Percentiles rank a stretch among this genome's conserved stretches.
phyloP scores from a whole-genome alignment of 75 land plant genomes.

The Pinus taeda region DNA sequence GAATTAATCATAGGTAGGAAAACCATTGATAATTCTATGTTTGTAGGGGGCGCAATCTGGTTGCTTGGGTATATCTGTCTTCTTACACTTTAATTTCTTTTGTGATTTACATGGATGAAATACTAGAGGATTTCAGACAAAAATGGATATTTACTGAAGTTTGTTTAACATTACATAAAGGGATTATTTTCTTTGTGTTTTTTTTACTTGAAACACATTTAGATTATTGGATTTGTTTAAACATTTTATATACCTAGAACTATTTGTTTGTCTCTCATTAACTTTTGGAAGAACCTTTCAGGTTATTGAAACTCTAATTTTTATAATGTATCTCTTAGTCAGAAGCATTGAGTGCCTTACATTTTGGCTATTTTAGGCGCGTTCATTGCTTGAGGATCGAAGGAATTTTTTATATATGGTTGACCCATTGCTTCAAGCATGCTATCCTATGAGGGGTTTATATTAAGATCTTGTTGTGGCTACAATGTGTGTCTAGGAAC shows the following conservation, averaged over 20 bases:
- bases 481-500: constrained; percentile 52
- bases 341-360: background rate
- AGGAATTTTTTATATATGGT: constrained; percentile 40
- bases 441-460: constrained; percentile 49
- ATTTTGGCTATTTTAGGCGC: constrained; percentile 27
- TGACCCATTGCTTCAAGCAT: constrained; percentile 31
- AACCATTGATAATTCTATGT: constrained; percentile 42
- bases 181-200: background rate
- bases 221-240: background rate
- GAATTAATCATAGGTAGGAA: constrained; percentile 51
- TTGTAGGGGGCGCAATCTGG: constrained; percentile 49
- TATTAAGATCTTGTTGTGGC: constrained; percentile 57
- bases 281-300: background rate
- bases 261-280: background rate
- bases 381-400: constrained; percentile 37
- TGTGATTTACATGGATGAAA: too few relatives aligned
- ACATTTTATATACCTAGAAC: background rate
- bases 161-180: too few relatives aligned
- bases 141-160: too few relatives aligned
- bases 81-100: background rate
- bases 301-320: background rate
- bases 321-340: background rate
- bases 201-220: background rate
- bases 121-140: too few relatives aligned
- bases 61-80: constrained; percentile 37